phyloP scores from a whole-genome alignment of 2,329 filamentous ascomycete genomes.

The Mycosphaerella arachidis region DNA sequence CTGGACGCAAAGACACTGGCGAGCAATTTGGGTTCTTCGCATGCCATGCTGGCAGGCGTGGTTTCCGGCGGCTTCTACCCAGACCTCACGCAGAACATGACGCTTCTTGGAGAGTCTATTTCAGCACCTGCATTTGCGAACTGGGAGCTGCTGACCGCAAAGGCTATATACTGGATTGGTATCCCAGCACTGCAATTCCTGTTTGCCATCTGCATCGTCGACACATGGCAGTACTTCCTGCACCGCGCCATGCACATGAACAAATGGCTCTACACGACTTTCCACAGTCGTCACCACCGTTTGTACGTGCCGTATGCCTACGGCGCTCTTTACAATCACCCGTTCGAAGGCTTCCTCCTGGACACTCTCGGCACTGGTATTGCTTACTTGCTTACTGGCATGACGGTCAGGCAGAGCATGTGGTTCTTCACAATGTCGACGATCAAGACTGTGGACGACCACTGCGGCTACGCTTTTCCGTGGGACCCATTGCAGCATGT shows the following conservation, averaged over 20 bases:
- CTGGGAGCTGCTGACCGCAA: slow-evolving; percentile 76
- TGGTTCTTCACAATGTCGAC: slow-evolving; percentile 84
- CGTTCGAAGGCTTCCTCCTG: slow-evolving; percentile 85
- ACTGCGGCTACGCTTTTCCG: slow-evolving; percentile 92
- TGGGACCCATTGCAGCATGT: slow-evolving; percentile 91
- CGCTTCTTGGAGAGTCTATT: slow-evolving; percentile 47
- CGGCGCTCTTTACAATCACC: slow-evolving; percentile 94
- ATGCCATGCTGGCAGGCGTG: slow-evolving; percentile 70
- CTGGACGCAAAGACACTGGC: slow-evolving; percentile 72
- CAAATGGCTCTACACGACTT: slow-evolving; percentile 88
- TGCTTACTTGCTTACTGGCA: slow-evolving; percentile 72
- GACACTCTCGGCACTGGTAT: slow-evolving; percentile 85
- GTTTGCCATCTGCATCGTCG: slow-evolving; percentile 69
- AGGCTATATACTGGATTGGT: slow-evolving; percentile 71
- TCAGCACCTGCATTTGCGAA: slow-evolving; percentile 67
- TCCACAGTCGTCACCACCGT: slow-evolving; percentile 93
- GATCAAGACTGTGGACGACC: slow-evolving; percentile 95
- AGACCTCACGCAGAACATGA: slow-evolving; percentile 54
- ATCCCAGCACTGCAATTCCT: slow-evolving; percentile 75
- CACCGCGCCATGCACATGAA: slow-evolving; percentile 97
- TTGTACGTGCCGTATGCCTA: slow-evolving; percentile 97
- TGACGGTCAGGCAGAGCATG: slow-evolving; percentile 84
- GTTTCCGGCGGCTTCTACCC: slow-evolving; percentile 80
- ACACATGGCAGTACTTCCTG: slow-evolving; percentile 98
- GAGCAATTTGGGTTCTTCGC: slow-evolving; percentile 65